Conservation (phyloP, 169 alveolate species). For the Plasmodium relictum region DNA sequence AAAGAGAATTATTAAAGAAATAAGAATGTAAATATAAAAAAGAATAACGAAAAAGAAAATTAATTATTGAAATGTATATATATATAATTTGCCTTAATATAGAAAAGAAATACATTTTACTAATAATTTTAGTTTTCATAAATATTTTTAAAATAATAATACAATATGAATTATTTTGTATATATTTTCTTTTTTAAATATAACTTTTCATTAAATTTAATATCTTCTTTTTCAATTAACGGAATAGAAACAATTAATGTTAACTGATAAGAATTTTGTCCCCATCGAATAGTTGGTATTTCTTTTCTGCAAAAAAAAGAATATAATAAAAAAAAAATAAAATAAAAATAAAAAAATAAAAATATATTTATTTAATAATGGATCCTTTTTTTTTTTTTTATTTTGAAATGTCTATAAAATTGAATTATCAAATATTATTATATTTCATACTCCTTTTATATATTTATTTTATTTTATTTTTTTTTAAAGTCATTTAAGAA, state of each 20-base stretch:
- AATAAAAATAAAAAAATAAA: neutral
- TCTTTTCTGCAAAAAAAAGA: conserved; percentile 18
- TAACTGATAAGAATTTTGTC: conserved; percentile 49
- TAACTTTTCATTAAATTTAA: conserved; percentile 75
- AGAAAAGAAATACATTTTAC: neutral
- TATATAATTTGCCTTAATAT: neutral
- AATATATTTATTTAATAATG: neutral
- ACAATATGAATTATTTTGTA: too few relatives aligned
- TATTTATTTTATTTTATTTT: conserved; percentile 1
- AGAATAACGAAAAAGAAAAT: neutral
- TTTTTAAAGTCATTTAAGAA: too few relatives aligned
- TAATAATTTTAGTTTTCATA: too few relatives aligned
- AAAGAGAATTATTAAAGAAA: too few relatives aligned
- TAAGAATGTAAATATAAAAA: too few relatives aligned
- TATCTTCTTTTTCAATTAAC: conserved; percentile 19
- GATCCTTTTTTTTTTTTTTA: too few relatives aligned
- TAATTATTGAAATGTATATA: neutral
- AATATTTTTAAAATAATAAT: too few relatives aligned
- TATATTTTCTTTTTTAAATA: neutral
- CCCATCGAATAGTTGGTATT: conserved; percentile 75
- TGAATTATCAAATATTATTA: neutral
- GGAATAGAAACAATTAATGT: conserved; percentile 56
- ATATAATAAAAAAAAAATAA: neutral
- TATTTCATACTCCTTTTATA: neutral
- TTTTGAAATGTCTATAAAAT: too few relatives aligned